Conservation (phyloP, 371 early-diverging fungal genomes). For the Apophysomyces trapeziformis region DNA sequence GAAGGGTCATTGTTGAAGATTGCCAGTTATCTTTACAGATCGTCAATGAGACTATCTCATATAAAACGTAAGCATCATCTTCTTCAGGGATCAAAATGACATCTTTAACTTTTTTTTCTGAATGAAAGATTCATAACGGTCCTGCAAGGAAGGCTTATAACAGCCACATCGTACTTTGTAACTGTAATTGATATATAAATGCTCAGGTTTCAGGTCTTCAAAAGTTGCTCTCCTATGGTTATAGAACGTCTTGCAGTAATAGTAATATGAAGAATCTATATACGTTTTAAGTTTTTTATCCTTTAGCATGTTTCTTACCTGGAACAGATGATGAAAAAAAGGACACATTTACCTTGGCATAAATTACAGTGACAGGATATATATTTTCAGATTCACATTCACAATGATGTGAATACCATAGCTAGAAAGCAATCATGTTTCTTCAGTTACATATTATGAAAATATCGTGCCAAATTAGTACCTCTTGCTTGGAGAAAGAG, state of each 20-base stretch:
- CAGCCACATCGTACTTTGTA: constrained; percentile 9
- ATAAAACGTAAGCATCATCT: not conserved
- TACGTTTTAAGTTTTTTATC: not conserved
- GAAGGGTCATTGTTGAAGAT: not conserved
- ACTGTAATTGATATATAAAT: not conserved
- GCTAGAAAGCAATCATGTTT: not conserved
- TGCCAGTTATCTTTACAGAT: not conserved
- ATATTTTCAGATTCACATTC: not conserved
- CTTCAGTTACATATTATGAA: not conserved
- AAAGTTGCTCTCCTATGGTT: constrained; percentile 18
- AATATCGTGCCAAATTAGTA: not conserved
- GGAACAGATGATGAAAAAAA: not conserved
- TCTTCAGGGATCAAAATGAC: constrained; percentile 9
- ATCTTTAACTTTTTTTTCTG: constrained; percentile 1
- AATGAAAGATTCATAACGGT: constrained; percentile 10
- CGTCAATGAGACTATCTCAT: constrained; percentile 5
- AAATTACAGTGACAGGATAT: not conserved
- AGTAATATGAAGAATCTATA: constrained; percentile 4
- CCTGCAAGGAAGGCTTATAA: not conserved
- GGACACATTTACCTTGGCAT: not conserved
- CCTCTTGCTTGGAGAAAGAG: not conserved
- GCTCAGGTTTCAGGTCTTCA: constrained; percentile 11
- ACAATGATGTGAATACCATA: not conserved
- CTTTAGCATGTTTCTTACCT: not conserved
- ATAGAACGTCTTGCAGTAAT: constrained; percentile 28